Base-by-base conservation (phyloP, 768 basidiomycete species). In the Suillus spraguei region DNA sequence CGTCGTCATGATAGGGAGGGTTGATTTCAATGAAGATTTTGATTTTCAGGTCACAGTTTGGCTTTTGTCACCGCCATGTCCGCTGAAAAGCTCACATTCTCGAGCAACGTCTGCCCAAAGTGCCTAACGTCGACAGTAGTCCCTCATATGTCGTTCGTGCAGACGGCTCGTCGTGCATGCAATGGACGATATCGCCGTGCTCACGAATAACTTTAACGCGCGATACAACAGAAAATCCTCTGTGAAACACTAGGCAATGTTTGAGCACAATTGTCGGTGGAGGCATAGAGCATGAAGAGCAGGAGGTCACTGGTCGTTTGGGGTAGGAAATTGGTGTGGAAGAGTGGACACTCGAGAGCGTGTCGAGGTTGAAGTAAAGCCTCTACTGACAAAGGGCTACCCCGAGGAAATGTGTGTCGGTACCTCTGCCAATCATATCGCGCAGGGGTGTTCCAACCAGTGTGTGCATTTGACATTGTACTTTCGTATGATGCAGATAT, bases 131-230 rank as follows among this genome's bases (percentile, higher is more conserved):
- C n/a, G n/a, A 94, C 95, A 5, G 76, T 93, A 68, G 91, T 95
- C 2, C 92, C 93, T 38, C 89, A 90, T 85, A 82, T 66, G 90
- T 96, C 64, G 83, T 93, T 63, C 88, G 91, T 67, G 88, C 93
- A 0, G 95, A 97, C 78, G 95, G 95, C 11, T 90, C 92, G 28
- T 92, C 91, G 1, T 94, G 92, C 74, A 87, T 85, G 5, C 92
- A 95, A 68, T 91, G 90, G 85, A 93, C 91, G 16, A 96, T 94
- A 1, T 93, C 94, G 0, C 94, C 94, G 0, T 87, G 87, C 8
- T 88, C 90, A 4, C 74, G 85, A 41, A 84, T 93, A 53, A 85
- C 88, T 42, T 81, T 95, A 54, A 91, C 94, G 22, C 87, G 94
- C 49, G 95, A 96, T 70, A 87, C 91, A 59, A 92, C 91, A 17